phyloP scores from a whole-genome alignment of 768 basidiomycete species.

The Mycena vitilis region DNA sequence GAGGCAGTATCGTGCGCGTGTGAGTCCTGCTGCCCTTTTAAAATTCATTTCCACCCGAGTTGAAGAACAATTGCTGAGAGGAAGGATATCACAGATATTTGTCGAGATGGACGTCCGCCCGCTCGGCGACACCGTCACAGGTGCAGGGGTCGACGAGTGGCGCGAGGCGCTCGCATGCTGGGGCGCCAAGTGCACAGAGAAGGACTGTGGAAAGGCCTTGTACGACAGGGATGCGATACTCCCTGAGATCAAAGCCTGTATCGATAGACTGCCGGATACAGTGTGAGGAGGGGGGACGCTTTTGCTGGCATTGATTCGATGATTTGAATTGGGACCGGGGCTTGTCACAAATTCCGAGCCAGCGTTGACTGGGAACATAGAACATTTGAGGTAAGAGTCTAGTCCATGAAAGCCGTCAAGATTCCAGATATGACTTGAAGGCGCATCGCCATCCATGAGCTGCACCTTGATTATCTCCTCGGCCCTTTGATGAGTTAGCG shows the following conservation, averaged over 20 bases:
- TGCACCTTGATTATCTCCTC: too few species aligned
- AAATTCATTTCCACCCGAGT: too few species aligned
- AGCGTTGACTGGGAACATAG: too few species aligned
- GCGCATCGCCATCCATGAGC: too few species aligned
- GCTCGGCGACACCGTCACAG: conserved; percentile 56
- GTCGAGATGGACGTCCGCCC: conserved; percentile 59
- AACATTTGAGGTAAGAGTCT: too few species aligned
- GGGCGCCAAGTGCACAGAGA: conserved; percentile 43
- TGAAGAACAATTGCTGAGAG: background rate
- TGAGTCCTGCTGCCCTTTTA: conserved; percentile 11
- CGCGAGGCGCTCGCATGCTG: conserved; percentile 58
- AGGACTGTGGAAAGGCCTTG: conserved; percentile 15
- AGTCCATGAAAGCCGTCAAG: too few species aligned
- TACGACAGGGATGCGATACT: conserved; percentile 30
- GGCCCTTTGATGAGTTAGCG: too few species aligned
- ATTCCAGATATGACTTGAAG: too few species aligned
- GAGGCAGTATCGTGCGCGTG: conserved; percentile 32
- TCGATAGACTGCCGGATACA: conserved; percentile 24
- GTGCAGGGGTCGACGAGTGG: conserved; percentile 54
- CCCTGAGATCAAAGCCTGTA: conserved; percentile 21
- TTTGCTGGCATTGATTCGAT: too few species aligned
- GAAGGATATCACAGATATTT: conserved; percentile 38
- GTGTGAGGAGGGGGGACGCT: too few species aligned
- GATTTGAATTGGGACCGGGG: too few species aligned
- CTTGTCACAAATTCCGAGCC: too few species aligned